A percentile compares a stretch with the other conserved stretches of the same genome.
phyloP scores from a whole-genome alignment of 1,284 basidiomycete genomes.

The Ceratobasidium sp. region DNA sequence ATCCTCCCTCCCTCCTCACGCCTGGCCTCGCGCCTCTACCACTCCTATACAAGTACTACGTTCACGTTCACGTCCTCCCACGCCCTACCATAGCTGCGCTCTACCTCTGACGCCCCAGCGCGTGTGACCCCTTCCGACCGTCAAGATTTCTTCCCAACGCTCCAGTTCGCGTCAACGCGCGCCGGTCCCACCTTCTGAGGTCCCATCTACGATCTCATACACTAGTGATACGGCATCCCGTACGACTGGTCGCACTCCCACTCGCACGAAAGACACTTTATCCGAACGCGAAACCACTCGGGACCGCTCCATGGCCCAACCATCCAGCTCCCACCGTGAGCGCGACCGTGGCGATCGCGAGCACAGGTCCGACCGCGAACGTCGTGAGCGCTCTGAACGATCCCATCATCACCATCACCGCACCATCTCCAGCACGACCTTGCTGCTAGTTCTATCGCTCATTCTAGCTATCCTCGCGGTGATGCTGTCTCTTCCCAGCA shows the following conservation, averaged over 20 bases:
- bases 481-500: conserved; percentile 81
- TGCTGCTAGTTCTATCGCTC: conserved; percentile 82
- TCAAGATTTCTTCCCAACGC: conserved; percentile 41
- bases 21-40: conserved; percentile 24
- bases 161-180: conserved; percentile 35
- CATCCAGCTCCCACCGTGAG: conserved; percentile 76
- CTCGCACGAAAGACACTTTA: conserved; percentile 27
- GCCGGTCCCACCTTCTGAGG: conserved; percentile 27
- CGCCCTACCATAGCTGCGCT: too few relatives aligned
- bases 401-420: conserved; percentile 77
- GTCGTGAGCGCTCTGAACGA: conserved; percentile 47
- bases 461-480: conserved; percentile 83
- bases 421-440: conserved; percentile 87
- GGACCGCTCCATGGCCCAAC: conserved; percentile 65
- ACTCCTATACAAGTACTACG: too few relatives aligned
- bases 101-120: too few relatives aligned
- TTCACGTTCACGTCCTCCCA: too few relatives aligned
- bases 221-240: conserved; percentile 28
- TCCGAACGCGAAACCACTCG: conserved; percentile 19
- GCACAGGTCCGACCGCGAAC: conserved; percentile 62
- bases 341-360: conserved; percentile 60
- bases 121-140: too few relatives aligned
- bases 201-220: conserved; percentile 28
- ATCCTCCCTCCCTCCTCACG: conserved; percentile 11
- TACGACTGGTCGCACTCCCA: conserved; percentile 22